Evolutionary conservation across 1,139 yeast genomes (phyloP).

Genomic region (Scheffersomyces cryptocercus): DNA sequence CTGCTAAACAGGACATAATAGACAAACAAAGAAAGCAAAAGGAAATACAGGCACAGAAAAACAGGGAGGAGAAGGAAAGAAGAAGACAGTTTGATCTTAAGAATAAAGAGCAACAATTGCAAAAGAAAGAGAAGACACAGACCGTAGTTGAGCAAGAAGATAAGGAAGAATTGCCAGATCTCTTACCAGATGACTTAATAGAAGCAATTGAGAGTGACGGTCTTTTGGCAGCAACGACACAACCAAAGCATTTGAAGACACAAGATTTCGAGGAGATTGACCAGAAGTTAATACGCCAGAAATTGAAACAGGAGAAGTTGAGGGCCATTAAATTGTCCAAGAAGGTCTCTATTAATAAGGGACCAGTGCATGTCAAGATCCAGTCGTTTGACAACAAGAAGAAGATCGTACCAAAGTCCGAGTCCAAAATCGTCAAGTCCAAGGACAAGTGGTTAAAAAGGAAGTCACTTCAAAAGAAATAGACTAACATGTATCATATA

Average conservation of each 20-base stretch:
- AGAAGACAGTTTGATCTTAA: conserved; percentile 51
- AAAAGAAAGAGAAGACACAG: conserved; percentile 27
- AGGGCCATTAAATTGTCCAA: conserved; percentile 41
- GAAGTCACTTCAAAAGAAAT: conserved; percentile 47
- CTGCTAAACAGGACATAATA: conserved; percentile 32
- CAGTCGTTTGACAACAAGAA: conserved; percentile 26
- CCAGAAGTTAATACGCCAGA: conserved; percentile 20
- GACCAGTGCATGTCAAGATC: conserved; percentile 58
- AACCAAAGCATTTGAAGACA: conserved; percentile 39
- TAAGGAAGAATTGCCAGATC: conserved; percentile 44
- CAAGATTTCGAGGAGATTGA: conserved; percentile 36
- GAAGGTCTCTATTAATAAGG: conserved; percentile 43
- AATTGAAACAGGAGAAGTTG: conserved; percentile 42
- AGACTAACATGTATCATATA: conserved; percentile 2
- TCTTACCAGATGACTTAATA: conserved; percentile 50
- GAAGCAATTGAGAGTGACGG: conserved; percentile 23
- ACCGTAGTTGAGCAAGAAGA: conserved; percentile 13
- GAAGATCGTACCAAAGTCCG: conserved; percentile 49
- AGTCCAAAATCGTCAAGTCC: conserved; percentile 37
- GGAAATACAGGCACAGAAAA: conserved; percentile 33
- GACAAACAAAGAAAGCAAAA: conserved; percentile 34
- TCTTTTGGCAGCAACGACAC: conserved; percentile 2
- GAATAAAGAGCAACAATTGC: conserved; percentile 51
- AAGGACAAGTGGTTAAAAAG: conserved; percentile 64
- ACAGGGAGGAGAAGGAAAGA: conserved; percentile 44